Evolutionary conservation across 345 rosid species (phyloP), one percentile per base, ranked within the genome.

Genomic region (Citrus sinensis): DNA sequence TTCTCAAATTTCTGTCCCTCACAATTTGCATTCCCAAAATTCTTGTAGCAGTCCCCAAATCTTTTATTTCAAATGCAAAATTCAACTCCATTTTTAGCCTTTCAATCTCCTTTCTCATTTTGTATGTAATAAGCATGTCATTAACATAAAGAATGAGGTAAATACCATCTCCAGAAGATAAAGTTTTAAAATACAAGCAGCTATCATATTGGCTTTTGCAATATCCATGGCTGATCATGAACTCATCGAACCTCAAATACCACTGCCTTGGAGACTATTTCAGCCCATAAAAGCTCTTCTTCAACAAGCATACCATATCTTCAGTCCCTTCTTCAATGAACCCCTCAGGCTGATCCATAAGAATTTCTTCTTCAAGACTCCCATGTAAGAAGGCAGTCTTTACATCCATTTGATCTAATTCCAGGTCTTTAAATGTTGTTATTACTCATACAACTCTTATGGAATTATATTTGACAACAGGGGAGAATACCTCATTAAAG

Each of bases 381-480:
- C 27, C 11, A n/a, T 58, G 27, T 0, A 58, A 3, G 1, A 58
- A 58, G 10, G 25, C 1, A 22, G 29, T 20, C 11, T n/a, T 58
- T 20, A 58, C 29, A 58, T 6, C 2, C 5, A 58, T 58, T n/a
- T 58, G 14, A 3, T 58, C 62, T 1, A 58, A n/a, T 58, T 22
- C 29, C 0, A n/a, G 0, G 7, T 58, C 16, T 8, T 1, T 1
- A 9, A 7, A 20, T 2, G 0, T 0, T 20, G 0, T 1, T 1
- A 58, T 22, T 1, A 2, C 27, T 0, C n/a, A 0, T n/a, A 58
- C 0, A 42, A 42, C 14, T 42, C 16, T 2, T 2, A 42, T 42
- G 51, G 16, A 42, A 1, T 1, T 10, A 11, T 42, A 10, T 42
- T 10, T 42, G 5, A 42, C 51, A 10, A 42, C 16, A 42, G 16